phyloP scores from a whole-genome alignment of 108 stramenopile genomes.

The Pseudonitzschia delicatissima region DNA sequence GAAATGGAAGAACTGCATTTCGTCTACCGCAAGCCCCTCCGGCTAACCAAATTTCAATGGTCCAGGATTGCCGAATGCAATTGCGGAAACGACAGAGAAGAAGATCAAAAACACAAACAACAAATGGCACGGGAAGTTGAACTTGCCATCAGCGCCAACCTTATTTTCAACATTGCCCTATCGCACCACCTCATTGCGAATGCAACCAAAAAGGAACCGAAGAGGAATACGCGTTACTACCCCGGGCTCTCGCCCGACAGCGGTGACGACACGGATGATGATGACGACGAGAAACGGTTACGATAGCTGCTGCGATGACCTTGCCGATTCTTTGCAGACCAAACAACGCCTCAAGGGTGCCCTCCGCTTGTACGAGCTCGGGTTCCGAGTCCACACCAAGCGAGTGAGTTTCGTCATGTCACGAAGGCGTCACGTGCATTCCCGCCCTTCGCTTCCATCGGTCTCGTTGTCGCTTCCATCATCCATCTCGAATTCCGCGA shows the following conservation, averaged over 20 bases:
- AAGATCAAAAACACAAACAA: background rate
- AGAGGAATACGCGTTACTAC: too few species aligned
- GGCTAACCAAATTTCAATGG: background rate
- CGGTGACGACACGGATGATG: background rate
- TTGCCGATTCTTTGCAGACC: background rate
- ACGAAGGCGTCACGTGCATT: too few species aligned
- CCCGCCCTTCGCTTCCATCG: too few species aligned
- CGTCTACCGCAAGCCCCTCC: background rate
- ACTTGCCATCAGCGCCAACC: conserved; percentile 1
- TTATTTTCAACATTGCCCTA: conserved; percentile 18
- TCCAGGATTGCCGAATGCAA: background rate
- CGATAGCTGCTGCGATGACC: background rate
- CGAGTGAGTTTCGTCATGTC: too few species aligned
- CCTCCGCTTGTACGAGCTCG: conserved; percentile 19
- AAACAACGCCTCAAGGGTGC: conserved; percentile 12
- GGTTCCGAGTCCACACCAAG: conserved; percentile 3
- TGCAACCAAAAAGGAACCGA: background rate
- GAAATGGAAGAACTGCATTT: background rate
- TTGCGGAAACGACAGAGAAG: background rate
- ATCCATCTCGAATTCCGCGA: background rate
- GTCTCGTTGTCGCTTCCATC: background rate
- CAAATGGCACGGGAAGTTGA: background rate
- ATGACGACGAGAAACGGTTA: background rate
- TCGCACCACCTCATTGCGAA: conserved; percentile 7
- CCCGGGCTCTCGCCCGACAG: background rate